These are phyloP conservation scores for Bolboschoenus planiculmis DNA, from an alignment of 176 grass and related monocot species.

Conservation along the genomic window DNA sequence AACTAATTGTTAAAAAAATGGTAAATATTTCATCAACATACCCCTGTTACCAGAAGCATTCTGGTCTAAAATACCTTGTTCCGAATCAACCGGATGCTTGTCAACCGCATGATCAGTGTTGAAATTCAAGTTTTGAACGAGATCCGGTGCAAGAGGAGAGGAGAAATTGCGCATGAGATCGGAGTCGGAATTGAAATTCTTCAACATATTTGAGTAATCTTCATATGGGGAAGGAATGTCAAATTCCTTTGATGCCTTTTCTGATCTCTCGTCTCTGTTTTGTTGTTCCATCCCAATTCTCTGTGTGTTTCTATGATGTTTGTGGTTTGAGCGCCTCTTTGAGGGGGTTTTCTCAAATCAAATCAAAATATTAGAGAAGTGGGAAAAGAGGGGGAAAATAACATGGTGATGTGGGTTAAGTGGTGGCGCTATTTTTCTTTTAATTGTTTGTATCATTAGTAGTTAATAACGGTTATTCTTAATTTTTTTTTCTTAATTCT, in stretches of 20 bases:
- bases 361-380: not conserved
- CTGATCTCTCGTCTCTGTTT: not conserved
- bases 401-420: not conserved
- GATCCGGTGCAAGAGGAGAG: not conserved
- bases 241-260: not conserved
- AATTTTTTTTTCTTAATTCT: too few relatives aligned
- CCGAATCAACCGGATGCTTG: not conserved
- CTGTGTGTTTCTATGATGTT: not conserved
- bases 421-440: not conserved
- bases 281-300: not conserved
- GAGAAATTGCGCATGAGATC: not conserved
- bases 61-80: not conserved
- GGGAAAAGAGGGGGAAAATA: not conserved
- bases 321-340: not conserved
- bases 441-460: not conserved
- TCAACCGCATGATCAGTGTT: not conserved
- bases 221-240: not conserved
- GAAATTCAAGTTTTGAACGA: not conserved
- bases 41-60: not conserved
- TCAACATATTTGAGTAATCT: slow-evolving; percentile 17
- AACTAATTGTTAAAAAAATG: not conserved
- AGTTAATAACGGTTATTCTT: not conserved
- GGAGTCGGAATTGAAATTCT: not conserved
- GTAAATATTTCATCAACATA: not conserved
- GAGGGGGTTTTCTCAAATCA: not conserved